Evolutionary conservation across 306 rosid species (phyloP).

Genomic region (Mimosa pudica): DNA sequence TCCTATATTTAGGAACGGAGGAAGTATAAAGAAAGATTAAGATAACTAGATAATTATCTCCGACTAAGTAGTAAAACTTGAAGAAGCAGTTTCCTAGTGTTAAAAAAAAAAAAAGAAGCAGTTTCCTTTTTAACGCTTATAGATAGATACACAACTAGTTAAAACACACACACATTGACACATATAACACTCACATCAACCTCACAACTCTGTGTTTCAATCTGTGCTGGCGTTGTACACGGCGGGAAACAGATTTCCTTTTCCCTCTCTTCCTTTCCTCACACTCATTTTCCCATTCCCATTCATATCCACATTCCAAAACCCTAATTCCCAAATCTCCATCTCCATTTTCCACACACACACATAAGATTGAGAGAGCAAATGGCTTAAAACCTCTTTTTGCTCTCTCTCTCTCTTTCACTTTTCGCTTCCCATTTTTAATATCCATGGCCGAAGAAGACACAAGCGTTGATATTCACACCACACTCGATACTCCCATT

Average conservation of each 20-base stretch:
- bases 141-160: too few relatives aligned
- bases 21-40: too few relatives aligned
- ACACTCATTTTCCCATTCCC: conserved; percentile 4
- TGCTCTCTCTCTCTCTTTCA: conserved; percentile 31
- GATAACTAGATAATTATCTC: too few relatives aligned
- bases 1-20: too few relatives aligned
- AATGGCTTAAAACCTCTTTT: conserved; percentile 23
- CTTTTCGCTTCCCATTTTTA: neutral
- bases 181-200: too few relatives aligned
- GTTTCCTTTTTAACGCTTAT: too few relatives aligned
- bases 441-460: conserved; percentile 66
- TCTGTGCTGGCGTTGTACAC: conserved; percentile 1
- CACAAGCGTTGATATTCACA: conserved; percentile 57
- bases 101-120: too few relatives aligned
- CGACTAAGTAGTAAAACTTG: too few relatives aligned
- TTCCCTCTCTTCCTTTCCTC: neutral
- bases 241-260: conserved; percentile 34
- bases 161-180: too few relatives aligned
- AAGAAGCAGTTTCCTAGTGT: too few relatives aligned
- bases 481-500: conserved; percentile 62
- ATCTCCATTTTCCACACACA: conserved; percentile 17
- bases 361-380: conserved; percentile 39
- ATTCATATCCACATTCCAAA: neutral
- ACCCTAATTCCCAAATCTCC: conserved; percentile 15
- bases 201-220: neutral